Evolutionary conservation across 2,329 filamentous ascomycete species (phyloP), one percentile per base, ranked within the genome.

Genomic region (Bipolaris oryzae): DNA sequence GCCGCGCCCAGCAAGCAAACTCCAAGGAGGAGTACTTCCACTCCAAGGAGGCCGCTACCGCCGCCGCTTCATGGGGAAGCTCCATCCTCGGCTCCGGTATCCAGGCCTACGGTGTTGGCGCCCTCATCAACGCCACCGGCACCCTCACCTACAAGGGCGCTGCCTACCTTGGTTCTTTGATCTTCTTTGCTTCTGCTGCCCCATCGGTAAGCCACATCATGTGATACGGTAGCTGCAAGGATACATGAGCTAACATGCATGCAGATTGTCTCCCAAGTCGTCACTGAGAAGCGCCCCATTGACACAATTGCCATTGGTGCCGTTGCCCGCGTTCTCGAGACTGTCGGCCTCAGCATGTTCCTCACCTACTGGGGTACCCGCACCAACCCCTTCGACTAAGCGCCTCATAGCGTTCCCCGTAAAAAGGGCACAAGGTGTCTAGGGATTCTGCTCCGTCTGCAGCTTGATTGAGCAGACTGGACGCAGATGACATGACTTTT

Each of bases 351-450:
- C 57, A 92, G 90, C 62, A 77, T 96, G 73, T 92, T 98, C 86
- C 84, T 98, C 71, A 96, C 92, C 76, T 98, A 91, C 90, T 98
- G 94, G 94, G 94, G 94, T 73, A 97, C 94, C 73, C 89, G 90
- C 76, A 95, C 92, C 80, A 94, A 92, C 83, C 92, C 92, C 59
- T 96, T 96, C 79, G 87, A 92, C 74, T 93, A 89, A 84, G 65
- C 54, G 53, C 61, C 52, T 69, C 55, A 39, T 55, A 11, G 31
- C 31, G 3, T 48, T 25, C 21, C 45, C 21, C 34, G 34, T 48
- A 28, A 38, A 13, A 56, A 58, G 51, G 56, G 57, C 52, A 35
- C 16, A 31, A 33, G 62, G 62, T 60, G 60, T 67, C 62, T 62
- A 51, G 60, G 63, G 55, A 61, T 65, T 62, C 62, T 61, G 45